phyloP scores from a whole-genome alignment of 768 basidiomycete species.

The Phlegmacium glaucopus region DNA sequence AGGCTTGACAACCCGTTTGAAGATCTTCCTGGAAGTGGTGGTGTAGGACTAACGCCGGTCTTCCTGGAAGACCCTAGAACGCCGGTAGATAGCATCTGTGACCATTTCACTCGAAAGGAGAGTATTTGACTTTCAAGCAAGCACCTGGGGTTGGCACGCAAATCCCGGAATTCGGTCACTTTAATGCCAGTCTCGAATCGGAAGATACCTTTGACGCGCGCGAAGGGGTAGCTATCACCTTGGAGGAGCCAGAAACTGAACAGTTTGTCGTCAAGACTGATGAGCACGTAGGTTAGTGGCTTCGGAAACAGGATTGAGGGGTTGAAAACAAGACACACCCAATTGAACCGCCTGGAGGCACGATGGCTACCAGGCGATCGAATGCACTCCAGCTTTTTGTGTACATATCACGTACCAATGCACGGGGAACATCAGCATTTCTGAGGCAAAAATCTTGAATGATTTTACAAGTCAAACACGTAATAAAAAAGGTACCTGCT shows the following conservation, averaged over 20 bases:
- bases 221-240: slow-evolving; percentile 69
- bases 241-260: slow-evolving; percentile 90
- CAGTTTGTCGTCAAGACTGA: slow-evolving; percentile 85
- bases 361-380: slow-evolving; percentile 82
- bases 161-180: slow-evolving; percentile 84
- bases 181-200: slow-evolving; percentile 88
- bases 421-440: slow-evolving; percentile 82
- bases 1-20: slow-evolving; percentile 39
- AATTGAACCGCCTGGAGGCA: slow-evolving; percentile 87
- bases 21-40: slow-evolving; percentile 27
- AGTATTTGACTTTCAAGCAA: slow-evolving; percentile 80
- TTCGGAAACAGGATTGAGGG: slow-evolving; percentile 1
- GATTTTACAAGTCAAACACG: background rate
- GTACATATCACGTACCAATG: slow-evolving; percentile 86
- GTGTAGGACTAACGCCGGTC: slow-evolving; percentile 30
- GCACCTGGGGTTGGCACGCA: slow-evolving; percentile 85
- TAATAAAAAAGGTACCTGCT: slow-evolving; percentile 48
- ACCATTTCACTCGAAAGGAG: slow-evolving; percentile 81
- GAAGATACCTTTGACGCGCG: slow-evolving; percentile 81
- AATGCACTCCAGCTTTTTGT: slow-evolving; percentile 93
- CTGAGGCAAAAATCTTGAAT: slow-evolving; percentile 29
- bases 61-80: slow-evolving; percentile 50
- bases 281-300: slow-evolving; percentile 1
- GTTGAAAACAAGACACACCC: slow-evolving; percentile 48
- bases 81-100: slow-evolving; percentile 66